Evolutionary conservation across 1,139 yeast genomes (phyloP).

Genomic region (Pichia sp.): DNA sequence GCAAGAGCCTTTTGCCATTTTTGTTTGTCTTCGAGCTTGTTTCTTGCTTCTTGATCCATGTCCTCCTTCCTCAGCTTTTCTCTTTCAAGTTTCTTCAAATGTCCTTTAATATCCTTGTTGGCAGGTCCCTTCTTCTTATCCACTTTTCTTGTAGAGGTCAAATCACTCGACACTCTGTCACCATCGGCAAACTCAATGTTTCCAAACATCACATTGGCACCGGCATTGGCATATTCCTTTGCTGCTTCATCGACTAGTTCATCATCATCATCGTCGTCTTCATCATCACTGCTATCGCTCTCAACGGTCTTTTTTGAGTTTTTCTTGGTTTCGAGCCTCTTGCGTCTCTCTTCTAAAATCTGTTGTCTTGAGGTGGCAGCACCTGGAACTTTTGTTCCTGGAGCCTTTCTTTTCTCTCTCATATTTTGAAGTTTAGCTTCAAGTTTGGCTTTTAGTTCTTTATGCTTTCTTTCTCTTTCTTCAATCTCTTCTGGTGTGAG

Average conservation of each 20-base stretch:
- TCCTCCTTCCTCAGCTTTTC: slow-evolving; percentile 58
- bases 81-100: slow-evolving; percentile 64
- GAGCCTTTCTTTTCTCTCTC: slow-evolving; percentile 83
- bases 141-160: slow-evolving; percentile 52
- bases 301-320: slow-evolving; percentile 34
- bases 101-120: slow-evolving; percentile 77
- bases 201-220: slow-evolving; percentile 55
- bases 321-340: slow-evolving; percentile 35
- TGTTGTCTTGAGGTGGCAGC: slow-evolving; percentile 80
- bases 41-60: slow-evolving; percentile 59
- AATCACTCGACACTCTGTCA: slow-evolving; percentile 69
- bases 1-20: slow-evolving; percentile 82
- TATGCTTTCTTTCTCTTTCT: slow-evolving; percentile 48
- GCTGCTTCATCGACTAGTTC: slow-evolving; percentile 17
- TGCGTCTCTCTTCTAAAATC: slow-evolving; percentile 53
- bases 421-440: slow-evolving; percentile 63
- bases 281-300: slow-evolving; percentile 31
- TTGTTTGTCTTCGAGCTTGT: slow-evolving; percentile 57
- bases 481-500: slow-evolving; percentile 41
- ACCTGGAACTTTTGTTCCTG: slow-evolving; percentile 72
- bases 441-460: slow-evolving; percentile 48
- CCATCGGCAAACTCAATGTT: slow-evolving; percentile 84
- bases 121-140: slow-evolving; percentile 75
- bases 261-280: slow-evolving; percentile 35
- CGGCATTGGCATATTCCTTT: background rate